These are phyloP conservation scores for Fusarium sp. DNA, from an alignment of 2,329 filamentous ascomycete genomes.

Conservation along the genomic window DNA sequence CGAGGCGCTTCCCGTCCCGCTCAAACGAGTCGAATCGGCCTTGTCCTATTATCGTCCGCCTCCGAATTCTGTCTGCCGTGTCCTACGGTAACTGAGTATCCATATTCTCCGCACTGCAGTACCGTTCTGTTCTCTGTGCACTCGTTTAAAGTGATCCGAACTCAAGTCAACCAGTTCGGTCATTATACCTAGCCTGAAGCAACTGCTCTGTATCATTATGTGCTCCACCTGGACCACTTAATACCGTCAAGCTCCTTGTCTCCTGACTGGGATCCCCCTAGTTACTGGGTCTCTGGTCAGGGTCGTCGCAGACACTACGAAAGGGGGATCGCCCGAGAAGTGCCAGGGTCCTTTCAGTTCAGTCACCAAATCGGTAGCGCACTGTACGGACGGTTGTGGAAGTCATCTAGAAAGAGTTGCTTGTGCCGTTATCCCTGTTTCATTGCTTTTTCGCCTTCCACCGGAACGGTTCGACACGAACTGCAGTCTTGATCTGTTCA, in stretches of 20 bases:
- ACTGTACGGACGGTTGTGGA: constrained; percentile 20
- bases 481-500: constrained; percentile 17
- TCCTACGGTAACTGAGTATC: constrained; percentile 12
- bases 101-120: constrained; percentile 18
- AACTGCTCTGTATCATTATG: constrained; percentile 5
- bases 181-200: constrained; percentile 1
- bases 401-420: constrained; percentile 45
- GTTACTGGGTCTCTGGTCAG: constrained; percentile 26
- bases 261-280: constrained; percentile 42
- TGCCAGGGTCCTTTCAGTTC: constrained; percentile 11
- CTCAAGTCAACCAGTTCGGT: constrained; percentile 5
- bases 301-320: constrained; percentile 31
- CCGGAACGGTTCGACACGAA: constrained; percentile 20
- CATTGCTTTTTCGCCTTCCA: constrained; percentile 36
- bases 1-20: constrained; percentile 25
- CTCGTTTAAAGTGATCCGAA: constrained; percentile 1
- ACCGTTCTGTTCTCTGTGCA: constrained; percentile 2
- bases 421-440: constrained; percentile 25
- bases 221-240: constrained; percentile 26
- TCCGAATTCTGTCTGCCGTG: constrained; percentile 5
- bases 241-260: constrained; percentile 33
- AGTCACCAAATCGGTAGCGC: constrained; percentile 24
- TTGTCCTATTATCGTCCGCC: constrained; percentile 19
- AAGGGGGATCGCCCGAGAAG: constrained; percentile 41
- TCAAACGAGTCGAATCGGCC: constrained; percentile 7